Base-by-base conservation (phyloP, 1,284 basidiomycete genomes). In the Veloboletus limbatus region DNA sequence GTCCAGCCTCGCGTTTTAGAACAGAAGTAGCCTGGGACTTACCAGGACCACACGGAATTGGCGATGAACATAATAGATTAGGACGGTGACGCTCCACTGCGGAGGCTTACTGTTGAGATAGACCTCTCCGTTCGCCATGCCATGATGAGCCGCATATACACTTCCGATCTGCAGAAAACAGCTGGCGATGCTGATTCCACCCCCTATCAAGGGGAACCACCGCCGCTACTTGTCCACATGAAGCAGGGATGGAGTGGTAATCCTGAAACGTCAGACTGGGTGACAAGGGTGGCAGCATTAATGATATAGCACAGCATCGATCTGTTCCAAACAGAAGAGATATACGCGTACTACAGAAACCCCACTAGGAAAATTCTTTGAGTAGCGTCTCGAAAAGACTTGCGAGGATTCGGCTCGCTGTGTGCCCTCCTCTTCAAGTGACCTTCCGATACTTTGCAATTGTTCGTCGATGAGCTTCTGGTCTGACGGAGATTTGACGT, bases 251-350 rank as follows among this genome's bases (percentile, higher is more conserved):
- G 65, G 57, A 40, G 73, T 66, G 8, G 75, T 77, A 42, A 68
- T 30, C 76, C 78, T 3, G 75, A 75, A 8, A 79, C 67, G 8
- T 76, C 78, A 7, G 75, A 75, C 56, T 77, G 76, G 5, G 69
- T 58, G 54, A 80, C 81, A 14, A 79, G 60, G 4, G 73, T 65
- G 0, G 78, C 77, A 0, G 76, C 77, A 48, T n/a, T n/a, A n/a
- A n/a, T 75, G 79, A 61, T 77, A 65, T n/a, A 60, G 31, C 20
- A 57, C 54, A 6, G 48, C 60, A 52, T 60, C 58, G 40, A 60
- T 56, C 51, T 62, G 27, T 4, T 40, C 40, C 44, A 40, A 43
- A 28, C n/a, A 30, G 16, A 16, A 16, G 21, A 11, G 7, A 39
- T 26, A 18, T 8, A 55, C 58, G 16, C 41, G 72, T 69, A 55